Evolutionary conservation across 345 rosid species (phyloP), one percentile per base, ranked within the genome.

Genomic region (Pistacia integerrima): DNA sequence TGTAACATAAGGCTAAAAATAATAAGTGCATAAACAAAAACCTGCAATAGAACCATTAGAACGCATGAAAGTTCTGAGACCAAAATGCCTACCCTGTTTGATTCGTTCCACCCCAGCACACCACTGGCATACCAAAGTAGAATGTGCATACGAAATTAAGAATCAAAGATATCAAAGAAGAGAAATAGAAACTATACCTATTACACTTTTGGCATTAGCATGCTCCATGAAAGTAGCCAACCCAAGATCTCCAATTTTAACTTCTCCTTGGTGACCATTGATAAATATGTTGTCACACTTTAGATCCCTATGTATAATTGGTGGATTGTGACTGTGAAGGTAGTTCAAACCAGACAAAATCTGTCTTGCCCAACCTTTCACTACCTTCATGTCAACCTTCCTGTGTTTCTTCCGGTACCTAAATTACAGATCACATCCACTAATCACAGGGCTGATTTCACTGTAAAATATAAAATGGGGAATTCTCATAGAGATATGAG

Each of bases 221-320:
- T 95, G 96, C 81, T 90, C 93, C 97, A 93, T 88, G 80, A 95
- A 87, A 78, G 90, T 89, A 68, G 99, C 99, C 73, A 95, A 84
- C 46, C 99, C 99, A 67, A 95, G 97, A 86, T 95, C 98, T 78
- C 99, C 99, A 77, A 95, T 95, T 81, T 95, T 95, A 73, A 95
- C 97, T 87, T 93, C 96, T 76, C 98, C 99, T 79, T 85, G 94
- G 88, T 92, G 90, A 48, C 99, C 99, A 77, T 95, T 95, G 79
- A 95, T 91, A 77, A 95, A 91, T 64, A 95, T 84, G 86, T 95
- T 95, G 84, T 95, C 99, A 18, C 98, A 95, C 87, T 95, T 95
- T 82, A 95, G 89, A 85, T 95, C 99, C 30, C 97, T 84, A 81
- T 95, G 99, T 52, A 95, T 92, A 74, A 95, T 87, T 8, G 97